Percentiles rank a stretch among this genome's conserved stretches.
Conservation (phyloP, 495 filamentous ascomycete species). For the Penicillium odoratum region DNA sequence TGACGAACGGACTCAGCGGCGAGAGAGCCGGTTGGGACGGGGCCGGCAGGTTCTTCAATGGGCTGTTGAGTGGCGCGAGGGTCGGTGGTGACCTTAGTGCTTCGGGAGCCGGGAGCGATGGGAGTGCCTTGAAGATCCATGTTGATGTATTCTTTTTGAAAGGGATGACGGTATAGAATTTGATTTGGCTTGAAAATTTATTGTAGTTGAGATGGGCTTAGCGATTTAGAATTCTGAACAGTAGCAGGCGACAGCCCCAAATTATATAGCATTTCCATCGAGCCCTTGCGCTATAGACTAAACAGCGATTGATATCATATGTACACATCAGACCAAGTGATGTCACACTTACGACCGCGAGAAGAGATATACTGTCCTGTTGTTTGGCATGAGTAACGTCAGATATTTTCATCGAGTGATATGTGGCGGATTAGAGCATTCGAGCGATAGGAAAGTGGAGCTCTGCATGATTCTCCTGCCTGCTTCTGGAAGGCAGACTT, state of each 20-base stretch:
- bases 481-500: conserved; percentile 11
- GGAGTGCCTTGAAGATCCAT: conserved; percentile 54
- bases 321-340: conserved; percentile 22
- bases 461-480: conserved; percentile 1
- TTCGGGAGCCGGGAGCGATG: conserved; percentile 33
- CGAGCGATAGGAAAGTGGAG: conserved; percentile 21
- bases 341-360: conserved; percentile 39
- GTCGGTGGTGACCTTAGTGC: conserved; percentile 55
- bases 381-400: conserved; percentile 22
- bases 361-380: conserved; percentile 8
- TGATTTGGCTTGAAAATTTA: neutral
- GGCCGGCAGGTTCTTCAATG: conserved; percentile 54
- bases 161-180: neutral
- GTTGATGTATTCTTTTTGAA: conserved; percentile 14
- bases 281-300: neutral
- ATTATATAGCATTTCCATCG: conserved; percentile 27
- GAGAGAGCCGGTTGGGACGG: conserved; percentile 62
- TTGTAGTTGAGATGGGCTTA: neutral
- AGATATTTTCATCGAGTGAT: conserved; percentile 15
- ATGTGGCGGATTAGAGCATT: conserved; percentile 23
- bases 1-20: conserved; percentile 58
- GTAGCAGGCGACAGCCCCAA: neutral
- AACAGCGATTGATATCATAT: neutral
- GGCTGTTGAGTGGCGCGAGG: conserved; percentile 41
- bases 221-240: neutral